Evolutionary conservation across 1,284 basidiomycete species (phyloP).

Genomic region (Ceratobasidium sp.): DNA sequence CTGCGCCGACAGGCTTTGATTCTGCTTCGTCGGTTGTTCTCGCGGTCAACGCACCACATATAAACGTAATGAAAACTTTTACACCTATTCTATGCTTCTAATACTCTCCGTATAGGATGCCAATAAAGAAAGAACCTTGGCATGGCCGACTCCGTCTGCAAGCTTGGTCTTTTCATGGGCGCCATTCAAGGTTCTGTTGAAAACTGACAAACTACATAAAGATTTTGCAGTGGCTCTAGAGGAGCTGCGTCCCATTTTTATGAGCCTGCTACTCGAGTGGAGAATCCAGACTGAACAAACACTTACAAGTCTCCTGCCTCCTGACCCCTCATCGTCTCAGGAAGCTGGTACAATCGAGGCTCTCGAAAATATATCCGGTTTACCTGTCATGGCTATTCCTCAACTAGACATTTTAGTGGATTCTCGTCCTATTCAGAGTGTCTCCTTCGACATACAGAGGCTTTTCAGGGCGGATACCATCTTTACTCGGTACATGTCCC

Average conservation of each 20-base stretch:
- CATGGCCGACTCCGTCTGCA: neutral
- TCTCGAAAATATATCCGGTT: no score
- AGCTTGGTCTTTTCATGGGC: neutral
- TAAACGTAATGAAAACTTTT: no score
- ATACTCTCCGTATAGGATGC: neutral
- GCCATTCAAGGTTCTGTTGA: neutral
- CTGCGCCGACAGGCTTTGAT: neutral
- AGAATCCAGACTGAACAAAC: neutral
- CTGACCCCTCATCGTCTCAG: neutral
- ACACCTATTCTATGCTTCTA: no score
- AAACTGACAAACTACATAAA: neutral
- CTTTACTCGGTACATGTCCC: neutral
- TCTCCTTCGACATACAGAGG: neutral
- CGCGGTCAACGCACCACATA: neutral
- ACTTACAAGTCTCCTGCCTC: neutral
- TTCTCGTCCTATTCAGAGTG: neutral
- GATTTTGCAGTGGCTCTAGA: neutral
- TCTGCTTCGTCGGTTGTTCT: no score
- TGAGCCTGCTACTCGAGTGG: neutral
- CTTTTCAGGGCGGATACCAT: slow-evolving; percentile 12
- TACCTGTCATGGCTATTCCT: neutral
- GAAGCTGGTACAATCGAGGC: no score
- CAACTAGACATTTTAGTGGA: no score
- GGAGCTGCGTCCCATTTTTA: neutral
- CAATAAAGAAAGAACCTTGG: neutral